Conservation (phyloP, 2,329 filamentous ascomycete species). For the Alternaria infectoria region DNA sequence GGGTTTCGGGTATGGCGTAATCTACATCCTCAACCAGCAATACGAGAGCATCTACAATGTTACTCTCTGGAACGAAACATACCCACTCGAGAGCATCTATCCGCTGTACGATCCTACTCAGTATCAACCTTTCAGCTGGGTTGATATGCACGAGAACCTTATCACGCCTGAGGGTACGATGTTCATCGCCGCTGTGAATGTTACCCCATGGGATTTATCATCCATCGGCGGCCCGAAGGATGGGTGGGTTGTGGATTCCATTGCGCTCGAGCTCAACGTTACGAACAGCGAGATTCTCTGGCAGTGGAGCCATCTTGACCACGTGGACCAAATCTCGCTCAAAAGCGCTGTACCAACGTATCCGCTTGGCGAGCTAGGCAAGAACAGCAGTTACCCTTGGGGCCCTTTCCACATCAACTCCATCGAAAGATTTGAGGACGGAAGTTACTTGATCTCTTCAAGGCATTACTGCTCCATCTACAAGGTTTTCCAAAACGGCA, state of each 20-base stretch:
- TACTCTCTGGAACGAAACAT: not conserved
- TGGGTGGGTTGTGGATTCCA: slow-evolving; percentile 1
- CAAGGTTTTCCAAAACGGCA: not conserved
- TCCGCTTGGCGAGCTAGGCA: not conserved
- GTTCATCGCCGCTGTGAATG: slow-evolving; percentile 10
- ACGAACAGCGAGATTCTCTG: slow-evolving; percentile 14
- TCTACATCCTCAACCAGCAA: slow-evolving; percentile 1
- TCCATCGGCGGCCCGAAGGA: slow-evolving; percentile 3
- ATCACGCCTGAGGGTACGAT: slow-evolving; percentile 13
- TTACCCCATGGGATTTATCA: slow-evolving; percentile 13
- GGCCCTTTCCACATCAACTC: slow-evolving; percentile 3
- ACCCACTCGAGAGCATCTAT: slow-evolving; percentile 1
- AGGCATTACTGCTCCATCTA: slow-evolving; percentile 2
- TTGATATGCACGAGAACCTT: slow-evolving; percentile 17
- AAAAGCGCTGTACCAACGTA: slow-evolving; percentile 1
- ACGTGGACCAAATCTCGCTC: slow-evolving; percentile 2
- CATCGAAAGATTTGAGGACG: not conserved
- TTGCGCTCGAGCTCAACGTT: slow-evolving; percentile 4
- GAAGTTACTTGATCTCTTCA: slow-evolving; percentile 1
- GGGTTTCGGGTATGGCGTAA: slow-evolving; percentile 1
- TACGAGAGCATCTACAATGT: slow-evolving; percentile 4
- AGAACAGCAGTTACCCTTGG: slow-evolving; percentile 4
- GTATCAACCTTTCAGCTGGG: slow-evolving; percentile 9
- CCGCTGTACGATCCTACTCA: slow-evolving; percentile 11
- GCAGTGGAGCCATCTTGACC: slow-evolving; percentile 16